phyloP scores from a whole-genome alignment of 805 yeast species.

The Pichia nakasei region DNA sequence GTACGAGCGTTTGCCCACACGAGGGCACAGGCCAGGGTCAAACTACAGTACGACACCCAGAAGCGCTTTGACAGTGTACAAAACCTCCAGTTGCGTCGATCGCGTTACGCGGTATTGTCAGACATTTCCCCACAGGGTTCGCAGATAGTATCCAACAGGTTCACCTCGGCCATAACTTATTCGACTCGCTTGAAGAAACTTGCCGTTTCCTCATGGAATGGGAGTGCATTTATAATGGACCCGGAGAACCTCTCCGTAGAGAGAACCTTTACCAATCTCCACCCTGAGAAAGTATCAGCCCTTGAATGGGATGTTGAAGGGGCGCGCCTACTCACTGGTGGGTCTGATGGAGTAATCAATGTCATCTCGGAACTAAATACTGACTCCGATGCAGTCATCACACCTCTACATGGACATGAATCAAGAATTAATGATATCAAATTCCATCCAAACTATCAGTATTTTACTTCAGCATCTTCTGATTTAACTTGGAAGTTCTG shows the following conservation, averaged over 20 bases:
- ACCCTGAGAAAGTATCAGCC: slow-evolving; percentile 61
- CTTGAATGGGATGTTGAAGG: slow-evolving; percentile 45
- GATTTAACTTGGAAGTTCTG: slow-evolving; percentile 86
- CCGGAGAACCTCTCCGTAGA: slow-evolving; percentile 27
- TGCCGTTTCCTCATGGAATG: slow-evolving; percentile 82
- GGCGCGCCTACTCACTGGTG: slow-evolving; percentile 31
- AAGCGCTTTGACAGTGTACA: slow-evolving; percentile 23
- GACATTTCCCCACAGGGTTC: slow-evolving; percentile 48
- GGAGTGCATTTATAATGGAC: slow-evolving; percentile 47
- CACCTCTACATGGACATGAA: slow-evolving; percentile 34
- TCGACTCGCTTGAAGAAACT: slow-evolving; percentile 31
- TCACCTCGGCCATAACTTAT: slow-evolving; percentile 51
- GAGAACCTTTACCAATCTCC: slow-evolving; percentile 22
- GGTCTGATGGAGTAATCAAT: slow-evolving; percentile 35
- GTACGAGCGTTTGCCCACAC: slow-evolving; percentile 46
- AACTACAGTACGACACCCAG: slow-evolving; percentile 24
- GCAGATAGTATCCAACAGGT: slow-evolving; percentile 61
- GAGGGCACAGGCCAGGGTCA: slow-evolving; percentile 36
- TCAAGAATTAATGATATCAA: slow-evolving; percentile 51
- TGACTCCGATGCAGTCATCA: background rate
- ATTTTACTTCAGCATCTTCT: slow-evolving; percentile 62
- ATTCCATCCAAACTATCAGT: slow-evolving; percentile 56
- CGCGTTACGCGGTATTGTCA: slow-evolving; percentile 18
- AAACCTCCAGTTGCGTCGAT: slow-evolving; percentile 12
- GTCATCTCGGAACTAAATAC: slow-evolving; percentile 6